Conservation (phyloP, 495 filamentous ascomycete genomes). For the Saxophila tyrrhenica region DNA sequence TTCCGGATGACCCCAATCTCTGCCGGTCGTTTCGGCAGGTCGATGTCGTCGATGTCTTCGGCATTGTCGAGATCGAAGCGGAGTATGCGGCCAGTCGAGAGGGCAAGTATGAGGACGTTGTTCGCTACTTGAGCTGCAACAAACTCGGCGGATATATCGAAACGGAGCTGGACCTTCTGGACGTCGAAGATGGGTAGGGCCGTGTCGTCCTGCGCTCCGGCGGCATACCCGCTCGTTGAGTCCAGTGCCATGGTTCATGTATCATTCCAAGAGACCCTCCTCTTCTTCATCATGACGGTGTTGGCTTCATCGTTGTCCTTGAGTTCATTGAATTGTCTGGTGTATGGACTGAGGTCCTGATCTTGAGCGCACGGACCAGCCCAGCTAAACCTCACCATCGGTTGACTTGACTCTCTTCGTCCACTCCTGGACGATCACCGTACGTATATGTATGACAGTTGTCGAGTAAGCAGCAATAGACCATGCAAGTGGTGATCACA, state of each 20-base stretch:
- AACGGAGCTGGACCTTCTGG: constrained; percentile 79
- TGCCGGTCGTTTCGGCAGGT: constrained; percentile 84
- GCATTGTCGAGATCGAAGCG: constrained; percentile 89
- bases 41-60: constrained; percentile 95
- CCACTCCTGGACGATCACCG: too few relatives aligned
- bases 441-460: too few relatives aligned
- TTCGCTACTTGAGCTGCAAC: constrained; percentile 94
- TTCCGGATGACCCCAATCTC: constrained; percentile 84
- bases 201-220: constrained; percentile 48
- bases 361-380: too few relatives aligned
- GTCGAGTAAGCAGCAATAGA: too few relatives aligned
- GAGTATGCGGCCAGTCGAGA: constrained; percentile 79
- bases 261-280: too few relatives aligned
- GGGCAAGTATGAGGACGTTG: constrained; percentile 84
- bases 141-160: constrained; percentile 83
- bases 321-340: too few relatives aligned
- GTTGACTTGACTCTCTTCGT: too few relatives aligned
- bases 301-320: too few relatives aligned
- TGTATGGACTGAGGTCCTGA: too few relatives aligned
- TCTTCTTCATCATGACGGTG: too few relatives aligned
- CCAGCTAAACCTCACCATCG: too few relatives aligned
- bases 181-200: constrained; percentile 85
- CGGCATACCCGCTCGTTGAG: constrained; percentile 42
- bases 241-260: constrained; percentile 8
- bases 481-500: too few relatives aligned